Evolutionary conservation across 1,139 yeast genomes (phyloP), one percentile per base, ranked within the genome.

Genomic region (Sugiyamaella pinicola): DNA sequence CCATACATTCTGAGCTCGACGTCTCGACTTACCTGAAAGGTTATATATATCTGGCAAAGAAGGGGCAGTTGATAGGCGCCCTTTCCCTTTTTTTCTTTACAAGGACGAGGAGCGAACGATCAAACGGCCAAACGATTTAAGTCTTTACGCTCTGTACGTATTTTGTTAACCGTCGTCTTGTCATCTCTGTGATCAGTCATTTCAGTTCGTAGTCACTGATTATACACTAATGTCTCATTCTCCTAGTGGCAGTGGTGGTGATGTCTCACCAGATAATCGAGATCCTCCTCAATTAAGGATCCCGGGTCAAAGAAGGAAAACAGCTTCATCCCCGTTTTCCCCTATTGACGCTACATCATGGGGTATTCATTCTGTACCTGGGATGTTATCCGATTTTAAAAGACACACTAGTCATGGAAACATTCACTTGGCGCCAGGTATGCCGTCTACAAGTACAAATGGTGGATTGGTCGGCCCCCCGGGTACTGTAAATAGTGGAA

Each of bases 281-380:
- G 40, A 40, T n/a, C 42, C 31, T 17, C 33, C 51, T 34, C 47
- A 38, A 9, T 18, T 58, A 15, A 41, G 61, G 37, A 51, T 59
- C 12, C 57, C 58, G 7, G 57, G 57, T n/a, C 53, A 52, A 12
- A 55, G 65, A 33, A 56, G 64, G 9, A 55, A 56, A 33, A 58
- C 64, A 2, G 34, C 19, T 12, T 44, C 53, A 2, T 49, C 55
- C 1, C 55, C 55, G 10, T 53, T 53, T 35, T 49, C 55, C 7
- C 53, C 53, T 13, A 24, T 47, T 35, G 51, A 55, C 52, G 12
- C 60, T 56, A 18, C 65, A 57, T 47, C 65, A 49, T 71, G 74
- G 74, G 74, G 74, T 18, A 61, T 71, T 33, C 71, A 62, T 54
- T 65, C 71, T n/a, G 74, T 71, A 10, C 74, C 74, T 1, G 65